Evolutionary conservation across 352 stramenopile genomes (phyloP).

Genomic region (Stramenopiles sp.): DNA sequence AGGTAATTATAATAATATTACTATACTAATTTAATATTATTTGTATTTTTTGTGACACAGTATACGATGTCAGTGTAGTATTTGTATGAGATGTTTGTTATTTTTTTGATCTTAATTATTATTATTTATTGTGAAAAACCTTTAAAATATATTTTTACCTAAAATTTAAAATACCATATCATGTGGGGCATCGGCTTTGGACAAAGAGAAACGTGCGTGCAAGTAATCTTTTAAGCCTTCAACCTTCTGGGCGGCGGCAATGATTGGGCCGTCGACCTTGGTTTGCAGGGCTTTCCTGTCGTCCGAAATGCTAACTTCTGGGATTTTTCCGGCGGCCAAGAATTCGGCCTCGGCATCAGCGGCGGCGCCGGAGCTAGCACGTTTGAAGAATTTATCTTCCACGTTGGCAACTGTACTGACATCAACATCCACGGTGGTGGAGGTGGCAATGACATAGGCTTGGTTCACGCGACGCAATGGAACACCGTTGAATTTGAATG

Average conservation of each 20-base stretch:
- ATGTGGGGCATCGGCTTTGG: slow-evolving; percentile 89
- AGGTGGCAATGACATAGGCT: slow-evolving; percentile 95
- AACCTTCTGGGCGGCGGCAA: slow-evolving; percentile 46
- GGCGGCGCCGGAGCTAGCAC: not conserved
- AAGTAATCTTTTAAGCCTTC: slow-evolving; percentile 94
- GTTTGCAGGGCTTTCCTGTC: slow-evolving; percentile 97
- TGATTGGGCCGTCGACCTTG: slow-evolving; percentile 72
- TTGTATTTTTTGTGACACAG: no score
- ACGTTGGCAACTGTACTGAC: not conserved
- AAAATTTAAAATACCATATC: slow-evolving; percentile 99
- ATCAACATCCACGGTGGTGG: slow-evolving; percentile 65
- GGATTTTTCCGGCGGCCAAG: slow-evolving; percentile 67
- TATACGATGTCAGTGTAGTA: no score
- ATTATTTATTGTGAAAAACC: no score
- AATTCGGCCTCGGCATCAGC: slow-evolving; percentile 71
- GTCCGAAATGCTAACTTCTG: slow-evolving; percentile 47
- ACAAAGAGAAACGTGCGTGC: slow-evolving; percentile 91
- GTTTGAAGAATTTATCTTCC: not conserved
- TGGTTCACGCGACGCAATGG: slow-evolving; percentile 93
- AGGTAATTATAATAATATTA: no score
- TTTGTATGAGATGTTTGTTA: no score
- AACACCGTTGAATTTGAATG: slow-evolving; percentile 97
- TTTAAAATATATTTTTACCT: no score
- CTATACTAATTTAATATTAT: no score
- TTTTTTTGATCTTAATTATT: no score